Percentiles rank a stretch among this genome's conserved stretches.
Conservation (phyloP, 495 filamentous ascomycete species). For the Pyrenula aspistea region DNA sequence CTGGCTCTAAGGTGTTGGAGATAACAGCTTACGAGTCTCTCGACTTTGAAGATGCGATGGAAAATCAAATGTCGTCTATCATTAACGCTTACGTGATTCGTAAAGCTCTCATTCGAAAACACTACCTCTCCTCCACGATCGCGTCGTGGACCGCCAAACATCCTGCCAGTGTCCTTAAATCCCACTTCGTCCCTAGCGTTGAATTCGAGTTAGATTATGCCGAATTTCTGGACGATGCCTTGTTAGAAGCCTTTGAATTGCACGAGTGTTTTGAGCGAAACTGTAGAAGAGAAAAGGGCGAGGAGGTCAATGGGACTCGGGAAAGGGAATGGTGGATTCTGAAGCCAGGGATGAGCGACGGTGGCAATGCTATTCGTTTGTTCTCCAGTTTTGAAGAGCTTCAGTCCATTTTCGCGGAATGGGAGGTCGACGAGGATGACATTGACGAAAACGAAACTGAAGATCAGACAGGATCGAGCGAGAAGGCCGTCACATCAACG, state of each 20-base stretch:
- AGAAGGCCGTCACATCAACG: constrained; percentile 6
- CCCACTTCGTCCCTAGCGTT: constrained; percentile 59
- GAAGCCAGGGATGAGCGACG: constrained; percentile 94
- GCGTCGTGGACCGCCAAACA: constrained; percentile 72
- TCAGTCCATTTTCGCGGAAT: constrained; percentile 74
- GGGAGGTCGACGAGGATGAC: constrained; percentile 41
- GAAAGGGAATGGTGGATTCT: constrained; percentile 93
- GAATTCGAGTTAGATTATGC: constrained; percentile 92
- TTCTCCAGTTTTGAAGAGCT: constrained; percentile 76
- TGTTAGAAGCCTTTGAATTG: constrained; percentile 80
- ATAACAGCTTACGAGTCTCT: constrained; percentile 78
- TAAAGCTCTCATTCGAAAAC: constrained; percentile 95
- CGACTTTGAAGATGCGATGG: constrained; percentile 62
- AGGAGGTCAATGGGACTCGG: constrained; percentile 20
- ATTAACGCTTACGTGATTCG: constrained; percentile 84
- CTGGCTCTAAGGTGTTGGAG: constrained; percentile 42
- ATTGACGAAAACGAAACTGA: constrained; percentile 8
- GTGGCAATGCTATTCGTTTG: constrained; percentile 81
- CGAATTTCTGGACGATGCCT: constrained; percentile 88
- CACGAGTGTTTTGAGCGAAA: constrained; percentile 63
- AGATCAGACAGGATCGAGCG: neutral
- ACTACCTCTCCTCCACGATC: constrained; percentile 74
- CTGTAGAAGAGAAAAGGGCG: constrained; percentile 3
- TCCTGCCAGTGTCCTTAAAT: constrained; percentile 52
- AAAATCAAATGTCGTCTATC: constrained; percentile 44